Evolutionary conservation across 2,329 filamentous ascomycete genomes (phyloP), one percentile per base, ranked within the genome.

Genomic region (Elsinoe australis): DNA sequence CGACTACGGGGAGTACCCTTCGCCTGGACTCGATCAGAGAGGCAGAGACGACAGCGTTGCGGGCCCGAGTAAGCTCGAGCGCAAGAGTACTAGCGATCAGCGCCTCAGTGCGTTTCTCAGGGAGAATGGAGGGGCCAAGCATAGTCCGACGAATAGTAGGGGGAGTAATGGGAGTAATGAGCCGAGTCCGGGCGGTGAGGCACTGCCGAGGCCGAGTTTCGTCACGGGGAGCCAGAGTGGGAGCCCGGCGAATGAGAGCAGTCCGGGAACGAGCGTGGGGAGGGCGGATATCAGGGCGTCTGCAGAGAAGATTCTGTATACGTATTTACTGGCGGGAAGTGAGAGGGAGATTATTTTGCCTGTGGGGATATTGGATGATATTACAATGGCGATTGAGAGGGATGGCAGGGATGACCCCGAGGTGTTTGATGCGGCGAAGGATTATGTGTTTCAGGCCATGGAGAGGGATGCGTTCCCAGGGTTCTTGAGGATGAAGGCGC

Each of bases 361-460:
- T 0, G 84, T 89, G 52, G 81, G 81, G 26, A 95, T 96, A 61
- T 83, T 90, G 0, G 77, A 85, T 48, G 82, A 89, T 18, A 89
- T 96, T 51, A 94, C 88, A 31, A 76, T 82, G 15, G 79, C 87
- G 10, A 94, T 98, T 54, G 92, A 98, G 67, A 84, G 90, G 56
- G 82, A 87, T 55, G 87, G 87, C 36, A 82, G 92, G 58, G 92
- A 96, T 59, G 92, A 98, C 62, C 92, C 92, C 0, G 92, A 98
- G 65, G 85, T 98, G 9, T 98, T 98, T 59, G 92, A 96, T 63
- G 82, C 87, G 15, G 92, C 92, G 48, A 98, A 98, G 72, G 92
- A 98, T 70, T 98, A 96, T 64, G 92, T 96, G 53, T 98, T 96
- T 67, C 94, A 98, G 68, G 94, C 94, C 26, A 98, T 98, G 92